These are phyloP conservation scores for Erodium moschatum DNA, from an alignment of 441 rosid genomes.

Conservation along the genomic window DNA sequence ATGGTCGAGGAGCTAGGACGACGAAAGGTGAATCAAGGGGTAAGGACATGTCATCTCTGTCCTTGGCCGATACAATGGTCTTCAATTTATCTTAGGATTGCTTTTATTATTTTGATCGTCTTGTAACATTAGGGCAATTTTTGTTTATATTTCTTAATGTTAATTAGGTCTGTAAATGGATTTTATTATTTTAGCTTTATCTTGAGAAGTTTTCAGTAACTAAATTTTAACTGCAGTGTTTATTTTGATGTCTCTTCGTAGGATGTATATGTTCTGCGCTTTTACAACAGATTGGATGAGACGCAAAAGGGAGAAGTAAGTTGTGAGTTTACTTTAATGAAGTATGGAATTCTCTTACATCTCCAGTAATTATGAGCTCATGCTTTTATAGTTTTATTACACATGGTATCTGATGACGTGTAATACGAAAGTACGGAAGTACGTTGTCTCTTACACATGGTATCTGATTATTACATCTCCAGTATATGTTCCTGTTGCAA, in stretches of 20 bases:
- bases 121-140: background rate
- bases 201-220: slow-evolving; percentile 11
- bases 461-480: background rate
- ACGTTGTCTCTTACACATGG: background rate
- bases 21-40: slow-evolving; percentile 56
- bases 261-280: slow-evolving; percentile 66
- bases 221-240: background rate
- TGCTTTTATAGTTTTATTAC: too few relatives aligned
- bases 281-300: slow-evolving; percentile 71
- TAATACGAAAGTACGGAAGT: too few relatives aligned
- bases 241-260: slow-evolving; percentile 26
- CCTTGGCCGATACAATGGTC: background rate
- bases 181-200: slow-evolving; percentile 2
- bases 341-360: background rate
- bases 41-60: slow-evolving; percentile 22
- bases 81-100: background rate
- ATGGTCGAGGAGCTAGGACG: slow-evolving; percentile 86
- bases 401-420: too few relatives aligned
- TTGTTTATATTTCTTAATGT: background rate
- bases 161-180: slow-evolving; percentile 1
- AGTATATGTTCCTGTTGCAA: background rate
- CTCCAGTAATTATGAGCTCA: background rate
- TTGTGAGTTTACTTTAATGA: slow-evolving; percentile 21
- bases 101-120: background rate
- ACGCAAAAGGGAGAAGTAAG: slow-evolving; percentile 82